Evolutionary conservation across 2,329 filamentous ascomycete species (phyloP), one percentile per base, ranked within the genome.

Genomic region (Diaporthe destruens): DNA sequence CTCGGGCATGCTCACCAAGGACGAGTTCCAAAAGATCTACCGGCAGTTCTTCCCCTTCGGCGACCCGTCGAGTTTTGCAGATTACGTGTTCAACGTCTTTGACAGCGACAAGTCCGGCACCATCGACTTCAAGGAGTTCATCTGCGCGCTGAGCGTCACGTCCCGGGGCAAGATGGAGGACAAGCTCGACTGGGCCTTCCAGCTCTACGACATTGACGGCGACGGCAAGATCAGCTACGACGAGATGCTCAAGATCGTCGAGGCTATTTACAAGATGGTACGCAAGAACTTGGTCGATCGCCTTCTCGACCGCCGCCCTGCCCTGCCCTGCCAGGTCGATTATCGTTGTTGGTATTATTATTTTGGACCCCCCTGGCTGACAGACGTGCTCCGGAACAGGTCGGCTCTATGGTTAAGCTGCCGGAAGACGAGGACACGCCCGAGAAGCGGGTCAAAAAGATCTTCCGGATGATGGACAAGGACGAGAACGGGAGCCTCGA

Each of bases 381-480:
- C 49, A 9, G 25, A 61, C 47, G 57, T 59, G 69, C 49, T 20
- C 20, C 12, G 23, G 39, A 51, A 51, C 77, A 98, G 95, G 95
- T 98, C 79, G 96, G 96, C 76, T 98, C 95, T 68, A 99, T 99
- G 96, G 96, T 99, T 79, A 98, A 98, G 84, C 89, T 99, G 56
- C 96, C 96, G 68, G 95, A 98, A 83, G 96, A 99, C 85, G 96
- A 99, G 86, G 96, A 99, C 85, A 99, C 96, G 72, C 96, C 96
- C 23, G 96, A 98, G 88, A 99, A 99, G 87, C 93, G 96, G 76
- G 96, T 99, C 75, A 91, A 89, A 84, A 99, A 99, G 88, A 98
- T 99, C 83, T 99, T 99, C 88, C 89, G 93, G 80, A 98, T 98
- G 96, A 99, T 99, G 96, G 96, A 99, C 87, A 99, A 99, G 89